Evolutionary conservation across 306 rosid genomes (phyloP), one percentile per base, ranked within the genome.

Genomic region (Vigna trinervia): DNA sequence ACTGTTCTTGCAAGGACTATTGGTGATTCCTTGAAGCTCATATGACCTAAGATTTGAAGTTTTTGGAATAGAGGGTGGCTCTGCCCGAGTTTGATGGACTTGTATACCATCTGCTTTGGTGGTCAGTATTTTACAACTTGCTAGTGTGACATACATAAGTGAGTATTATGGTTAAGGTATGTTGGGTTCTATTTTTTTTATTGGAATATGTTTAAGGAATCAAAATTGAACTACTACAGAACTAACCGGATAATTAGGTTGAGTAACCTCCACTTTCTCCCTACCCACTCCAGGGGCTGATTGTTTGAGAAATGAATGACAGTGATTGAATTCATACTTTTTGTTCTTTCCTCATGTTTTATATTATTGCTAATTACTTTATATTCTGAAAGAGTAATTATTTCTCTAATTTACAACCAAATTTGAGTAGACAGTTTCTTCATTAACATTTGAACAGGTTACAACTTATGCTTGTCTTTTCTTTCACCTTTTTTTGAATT

Each of bases 1-100:
- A 62, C 75, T 89, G 93, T 84, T 89, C 93, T 81, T 91, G 93
- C 79, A 78, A 73, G 82, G 96, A 91, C 83, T 91, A 78, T 80
- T 91, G 96, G 96, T 87, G 80, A 83, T 74, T 78, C 39, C 58
- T 58, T 13, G 56, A 53, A 84, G 69, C 57, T 46, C 66, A 41
- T 53, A 60, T 41, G 19, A 53, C 63, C 69, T 54, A 46, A 68
- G 26, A 69, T 45, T 51, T 75, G 66, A 81, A 9, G 36, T 28
- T 57, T 45, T 74, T 36, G 69, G 86, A 84, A 78, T 47, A 75
- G 81, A 88, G 46, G 88, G 91, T 48, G 78, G 90, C 81, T 87
- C 86, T 9, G 84, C 82, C 89, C 43, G 86, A 84, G 79, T 84
- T 86, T 39, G 89, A 81, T 81, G 85, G 86, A 15, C 79, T 83